Evolutionary conservation across 345 rosid species (phyloP), one percentile per base, ranked within the genome.

Genomic region (Populus deltoides): DNA sequence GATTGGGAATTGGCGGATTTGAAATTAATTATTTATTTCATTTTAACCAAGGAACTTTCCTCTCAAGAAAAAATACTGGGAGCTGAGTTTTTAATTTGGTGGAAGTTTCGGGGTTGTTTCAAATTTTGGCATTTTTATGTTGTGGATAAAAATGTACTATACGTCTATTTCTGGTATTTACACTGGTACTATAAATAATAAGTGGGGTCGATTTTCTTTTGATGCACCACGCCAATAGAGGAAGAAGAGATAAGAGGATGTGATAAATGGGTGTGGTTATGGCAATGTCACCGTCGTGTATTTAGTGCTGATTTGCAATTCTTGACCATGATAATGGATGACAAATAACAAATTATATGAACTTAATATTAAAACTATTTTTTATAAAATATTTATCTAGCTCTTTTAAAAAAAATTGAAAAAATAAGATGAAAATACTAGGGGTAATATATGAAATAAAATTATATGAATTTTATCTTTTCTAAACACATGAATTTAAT

Each of bases 61-160:
- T 70, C 33, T 24, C 2, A 24, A 15, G 66, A 22, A 22, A 33
- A 38, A 35, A n/a, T 0, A 3, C 3, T 55, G 41, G 72, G 68
- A 36, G 18, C 0, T n/a, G n/a, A 31, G 27, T 57, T 71, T 45
- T 53, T 65, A 41, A 73, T 77, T 81, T 22, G 16, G 7, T 55
- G n/a, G 82, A 43, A 70, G 68, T 73, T 79, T 76, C 77, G 79
- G 70, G 73, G 87, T 24, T 53, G 69, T 80, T 82, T 80, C 86
- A 43, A n/a, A n/a, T 5, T 71, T 78, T 84, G 81, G 80, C 16
- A 49, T 22, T 43, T 72, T 43, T 27, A 25, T n/a, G 33, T 39
- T 55, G 73, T 12, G 69, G 79, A 62, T 81, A 70, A 78, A 78
- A 33, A 55, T 10, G 84, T 81, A 78, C 84, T 3, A 13, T 0